Evolutionary conservation across 1,284 basidiomycete genomes (phyloP), one percentile per base, ranked within the genome.

Genomic region (Leucoagaricus sp.): DNA sequence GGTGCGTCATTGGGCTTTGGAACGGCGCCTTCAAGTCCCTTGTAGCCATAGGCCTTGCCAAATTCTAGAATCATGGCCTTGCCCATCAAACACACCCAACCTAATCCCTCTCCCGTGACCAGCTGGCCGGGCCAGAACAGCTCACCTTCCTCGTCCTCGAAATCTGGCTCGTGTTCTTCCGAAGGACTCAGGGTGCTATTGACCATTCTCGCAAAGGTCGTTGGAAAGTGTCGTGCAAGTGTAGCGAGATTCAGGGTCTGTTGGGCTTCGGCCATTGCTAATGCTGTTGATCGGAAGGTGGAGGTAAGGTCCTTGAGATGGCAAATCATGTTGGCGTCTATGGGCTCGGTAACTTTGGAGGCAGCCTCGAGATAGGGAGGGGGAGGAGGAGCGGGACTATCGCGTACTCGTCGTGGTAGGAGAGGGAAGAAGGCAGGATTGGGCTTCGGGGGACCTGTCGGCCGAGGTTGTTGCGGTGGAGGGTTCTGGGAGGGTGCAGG

Each of bases 11-110:
- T 74, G 46, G 71, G 71, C 57, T 76, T 76, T 9, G 85, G 84
- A 44, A 91, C 80, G 17, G 85, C 81, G 15, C 87, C 88, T 21
- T 83, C 79, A 17, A 87, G 67, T 41, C 89, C 86, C 54, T 73
- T 74, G 72, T 91, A 91, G 13, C 85, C 87, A 68, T 85, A 84
- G 29, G 82, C 77, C 65, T 83, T 83, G 59, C 88, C 87, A 64
- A 88, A 87, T 66, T 91, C 89, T 63, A 80, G 84, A 65, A 91
- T 81, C 89, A 91, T 91, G 40, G 88, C 85, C 66, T 86, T 87
- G 61, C 87, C 89, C 81, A 91, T 84, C 40, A 86, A 73, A 68
- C 87, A 90, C 13, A 90, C 82, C 89, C 89, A 91, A 15, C 85
- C 89, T 28, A 91, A 75, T 49, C 89, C 88, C 67, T 89, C 85